Base-by-base conservation (phyloP, 352 stramenopile species). In the Phytophthora melonis region DNA sequence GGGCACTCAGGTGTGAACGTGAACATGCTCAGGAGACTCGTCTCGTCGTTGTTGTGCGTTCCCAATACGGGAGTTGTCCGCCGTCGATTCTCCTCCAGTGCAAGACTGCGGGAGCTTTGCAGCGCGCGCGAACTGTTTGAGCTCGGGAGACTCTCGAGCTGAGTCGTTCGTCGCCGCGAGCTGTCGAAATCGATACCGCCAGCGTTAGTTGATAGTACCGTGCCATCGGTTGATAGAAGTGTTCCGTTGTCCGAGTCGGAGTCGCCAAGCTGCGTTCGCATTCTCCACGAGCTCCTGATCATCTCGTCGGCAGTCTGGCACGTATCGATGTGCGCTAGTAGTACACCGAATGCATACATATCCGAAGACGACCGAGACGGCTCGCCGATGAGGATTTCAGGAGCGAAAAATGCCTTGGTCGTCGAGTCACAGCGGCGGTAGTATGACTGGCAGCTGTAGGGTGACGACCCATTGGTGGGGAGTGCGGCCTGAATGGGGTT, bases 281-380 rank as follows among this genome's bases (percentile, higher is more conserved):
- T 74, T 60, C 80, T 82, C 72, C 82, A 82, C 16, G 82, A 88
- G 41, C 62, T 89, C 45, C 82, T 76, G 30, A 92, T 87, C 84
- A 94, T 89, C 66, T 92, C 83, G 55, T 88, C 75, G 3, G 83
- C 87, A 14, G 75, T 83, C 57, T 89, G 72, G 55, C 75, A 86
- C 27, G 78, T 80, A 39, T 94, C 87, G 19, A 94, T 56, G 18
- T 91, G 84, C 25, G 74, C 76, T 19, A 93, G 71, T n/a, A 94
- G 71, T 62, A 89, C 82, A 27, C 87, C 87, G 14, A 88, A 93
- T 27, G 87, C 85, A 58, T 91, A 94, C 84, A 94, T 91, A 53
- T 94, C 87, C 5, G 85, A 80, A 7, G 83, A 87, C 25, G 79
- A 74, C 7, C 79, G 76, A 58, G 77, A 78, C 0, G 70, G 58